These are phyloP conservation scores for Schizophyllum amplum DNA, from an alignment of 1,284 basidiomycete species.

Conservation along the genomic window DNA sequence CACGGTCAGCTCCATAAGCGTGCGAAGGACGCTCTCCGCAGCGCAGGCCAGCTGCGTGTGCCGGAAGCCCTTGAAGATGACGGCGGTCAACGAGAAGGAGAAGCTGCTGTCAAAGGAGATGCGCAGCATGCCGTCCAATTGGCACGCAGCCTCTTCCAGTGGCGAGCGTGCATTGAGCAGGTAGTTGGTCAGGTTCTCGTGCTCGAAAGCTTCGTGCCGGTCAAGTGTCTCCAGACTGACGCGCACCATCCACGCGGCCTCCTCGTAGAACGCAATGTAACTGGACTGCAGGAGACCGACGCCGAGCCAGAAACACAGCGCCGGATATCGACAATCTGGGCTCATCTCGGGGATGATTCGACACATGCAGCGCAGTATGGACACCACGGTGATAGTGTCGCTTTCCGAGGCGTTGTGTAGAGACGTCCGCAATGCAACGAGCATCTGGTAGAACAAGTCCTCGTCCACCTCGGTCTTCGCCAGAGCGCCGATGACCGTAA, in stretches of 20 bases:
- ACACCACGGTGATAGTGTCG: constrained; percentile 70
- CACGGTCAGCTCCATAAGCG: constrained; percentile 48
- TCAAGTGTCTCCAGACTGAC: constrained; percentile 65
- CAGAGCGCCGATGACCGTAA: constrained; percentile 77
- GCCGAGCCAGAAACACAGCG: constrained; percentile 79
- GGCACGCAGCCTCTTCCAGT: constrained; percentile 61
- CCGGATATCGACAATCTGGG: constrained; percentile 63
- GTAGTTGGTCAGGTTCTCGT: constrained; percentile 44
- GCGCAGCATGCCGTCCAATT: constrained; percentile 67
- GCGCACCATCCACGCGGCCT: constrained; percentile 59
- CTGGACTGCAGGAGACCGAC: constrained; percentile 75
- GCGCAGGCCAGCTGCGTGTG: constrained; percentile 54
- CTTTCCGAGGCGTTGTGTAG: constrained; percentile 57
- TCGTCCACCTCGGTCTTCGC: constrained; percentile 79
- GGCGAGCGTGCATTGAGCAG: constrained; percentile 60
- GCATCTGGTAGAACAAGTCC: constrained; percentile 83
- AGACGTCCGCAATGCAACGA: constrained; percentile 71
- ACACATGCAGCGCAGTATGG: constrained; percentile 81
- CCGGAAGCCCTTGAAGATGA: constrained; percentile 82
- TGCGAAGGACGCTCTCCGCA: constrained; percentile 50
- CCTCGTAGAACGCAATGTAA: constrained; percentile 65
- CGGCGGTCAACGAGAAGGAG: constrained; percentile 73
- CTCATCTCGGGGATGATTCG: constrained; percentile 67
- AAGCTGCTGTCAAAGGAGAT: constrained; percentile 76
- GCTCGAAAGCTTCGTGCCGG: constrained; percentile 45